Base-by-base conservation (phyloP, 768 basidiomycete genomes). In the Amanita muscaria region DNA sequence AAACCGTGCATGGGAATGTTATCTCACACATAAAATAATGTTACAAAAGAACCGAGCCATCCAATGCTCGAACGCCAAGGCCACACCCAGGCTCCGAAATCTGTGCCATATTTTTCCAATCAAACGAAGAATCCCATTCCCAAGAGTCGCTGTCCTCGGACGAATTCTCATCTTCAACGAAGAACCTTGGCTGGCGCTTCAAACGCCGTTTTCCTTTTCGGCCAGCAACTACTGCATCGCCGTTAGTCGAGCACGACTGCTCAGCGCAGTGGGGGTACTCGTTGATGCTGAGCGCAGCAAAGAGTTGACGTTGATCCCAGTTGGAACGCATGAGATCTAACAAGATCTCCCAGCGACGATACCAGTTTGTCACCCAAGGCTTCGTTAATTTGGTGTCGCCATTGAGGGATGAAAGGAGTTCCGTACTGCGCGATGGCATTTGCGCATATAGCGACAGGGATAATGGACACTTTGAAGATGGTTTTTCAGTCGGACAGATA, bases 261-360 rank as follows among this genome's bases (percentile, higher is more conserved):
- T 16, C 19, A 30, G 5, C n/a, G 23, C 21, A 11, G 18, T 35
- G 36, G n/a, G 8, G 43, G 6, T 36, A 34, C 23, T 44, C 34
- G 8, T 44, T 18, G 23, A 44, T 16, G 18, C 43, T 29, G 16
- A 44, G 34, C 14, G 43, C 33, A 2, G 34, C 22, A 8, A 36
- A 44, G 18, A 36, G 23, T 25, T 29, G 43, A 11, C 33, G 31
- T 6, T 44, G 43, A 4, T 32, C 43, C 43, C 43, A 44, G 16
- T 44, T 44, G 15, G 36, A 36, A 22, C 43, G 43, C 16, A 67
- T 64, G 3, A 78, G 62, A 44, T 69, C 65, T 36, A 70, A 50
- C 37, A 80, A 62, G 36, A 78, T 42, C 46, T 76, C 70, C 73
- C 75, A 78, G 45, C 74, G 73, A 22, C 63, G 64, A 49, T 76